phyloP scores from a whole-genome alignment of 2,329 filamentous ascomycete genomes.

The Colletotrichum coccodes region DNA sequence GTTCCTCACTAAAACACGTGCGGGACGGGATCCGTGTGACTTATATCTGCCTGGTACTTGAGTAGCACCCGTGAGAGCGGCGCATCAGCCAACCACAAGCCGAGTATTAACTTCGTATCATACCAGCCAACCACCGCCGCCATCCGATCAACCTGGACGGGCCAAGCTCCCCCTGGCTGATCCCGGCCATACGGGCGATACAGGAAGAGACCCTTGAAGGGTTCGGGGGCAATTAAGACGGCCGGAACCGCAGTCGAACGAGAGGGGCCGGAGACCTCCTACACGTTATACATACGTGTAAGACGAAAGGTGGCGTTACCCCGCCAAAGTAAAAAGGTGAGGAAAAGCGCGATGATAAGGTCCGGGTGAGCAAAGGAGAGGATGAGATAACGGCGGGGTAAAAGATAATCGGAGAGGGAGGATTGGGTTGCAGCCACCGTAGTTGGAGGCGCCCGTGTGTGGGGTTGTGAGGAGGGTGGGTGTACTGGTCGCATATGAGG shows the following conservation, averaged over 20 bases:
- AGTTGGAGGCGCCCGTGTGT: slow-evolving; percentile 23
- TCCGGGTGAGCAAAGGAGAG: not conserved
- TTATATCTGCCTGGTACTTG: slow-evolving; percentile 20
- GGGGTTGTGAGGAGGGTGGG: slow-evolving; percentile 15
- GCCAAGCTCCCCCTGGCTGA: slow-evolving; percentile 4
- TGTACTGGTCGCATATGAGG: slow-evolving; percentile 9
- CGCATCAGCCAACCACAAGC: slow-evolving; percentile 20
- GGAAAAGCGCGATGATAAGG: slow-evolving; percentile 16
- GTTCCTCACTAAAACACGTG: slow-evolving; percentile 15
- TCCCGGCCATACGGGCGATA: slow-evolving; percentile 1
- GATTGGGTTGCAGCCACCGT: slow-evolving; percentile 17
- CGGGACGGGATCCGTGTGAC: not conserved
- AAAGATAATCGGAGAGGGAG: slow-evolving; percentile 16
- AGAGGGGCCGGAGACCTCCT: slow-evolving; percentile 26
- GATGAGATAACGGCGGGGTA: slow-evolving; percentile 33
- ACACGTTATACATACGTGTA: slow-evolving; percentile 26
- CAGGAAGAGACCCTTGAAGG: slow-evolving; percentile 4
- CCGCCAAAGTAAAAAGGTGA: slow-evolving; percentile 6
- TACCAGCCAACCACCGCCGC: slow-evolving; percentile 5
- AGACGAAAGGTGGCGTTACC: slow-evolving; percentile 25
- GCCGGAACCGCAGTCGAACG: slow-evolving; percentile 9
- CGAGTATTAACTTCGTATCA: slow-evolving; percentile 6
- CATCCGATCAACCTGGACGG: not conserved
- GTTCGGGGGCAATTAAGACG: not conserved
- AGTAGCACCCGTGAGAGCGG: not conserved